These are phyloP conservation scores for Wakefieldia striispora DNA, from an alignment of 768 basidiomycete genomes.

Conservation along the genomic window DNA sequence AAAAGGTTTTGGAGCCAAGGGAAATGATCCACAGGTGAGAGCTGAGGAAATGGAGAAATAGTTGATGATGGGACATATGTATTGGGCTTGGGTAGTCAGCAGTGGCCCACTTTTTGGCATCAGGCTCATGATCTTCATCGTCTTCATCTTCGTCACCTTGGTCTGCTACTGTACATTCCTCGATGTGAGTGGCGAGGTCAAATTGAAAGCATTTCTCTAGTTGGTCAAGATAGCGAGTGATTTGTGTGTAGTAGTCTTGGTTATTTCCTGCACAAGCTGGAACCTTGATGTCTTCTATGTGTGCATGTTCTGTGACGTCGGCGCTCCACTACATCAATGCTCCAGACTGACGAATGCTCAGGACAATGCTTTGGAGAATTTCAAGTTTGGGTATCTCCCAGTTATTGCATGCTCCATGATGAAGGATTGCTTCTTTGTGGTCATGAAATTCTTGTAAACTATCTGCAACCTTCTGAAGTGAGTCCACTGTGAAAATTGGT, in stretches of 20 bases:
- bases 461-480: constrained; percentile 25
- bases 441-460: constrained; percentile 36
- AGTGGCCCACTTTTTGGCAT: too few relatives aligned
- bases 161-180: too few relatives aligned
- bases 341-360: constrained; percentile 5
- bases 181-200: background rate
- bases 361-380: background rate
- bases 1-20: too few relatives aligned
- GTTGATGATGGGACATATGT: too few relatives aligned
- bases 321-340: background rate
- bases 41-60: too few relatives aligned
- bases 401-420: background rate
- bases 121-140: too few relatives aligned
- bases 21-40: too few relatives aligned
- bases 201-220: background rate
- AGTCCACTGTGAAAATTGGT: constrained; percentile 26
- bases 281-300: background rate
- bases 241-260: background rate
- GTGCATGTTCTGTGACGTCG: background rate
- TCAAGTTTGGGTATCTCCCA: background rate
- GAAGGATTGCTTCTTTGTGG: constrained; percentile 35
- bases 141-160: too few relatives aligned
- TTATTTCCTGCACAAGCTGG: background rate
- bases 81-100: too few relatives aligned
- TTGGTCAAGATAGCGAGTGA: background rate